Evolutionary conservation across 2,329 filamentous ascomycete genomes (phyloP).

Genomic region (Cercospora beticola): DNA sequence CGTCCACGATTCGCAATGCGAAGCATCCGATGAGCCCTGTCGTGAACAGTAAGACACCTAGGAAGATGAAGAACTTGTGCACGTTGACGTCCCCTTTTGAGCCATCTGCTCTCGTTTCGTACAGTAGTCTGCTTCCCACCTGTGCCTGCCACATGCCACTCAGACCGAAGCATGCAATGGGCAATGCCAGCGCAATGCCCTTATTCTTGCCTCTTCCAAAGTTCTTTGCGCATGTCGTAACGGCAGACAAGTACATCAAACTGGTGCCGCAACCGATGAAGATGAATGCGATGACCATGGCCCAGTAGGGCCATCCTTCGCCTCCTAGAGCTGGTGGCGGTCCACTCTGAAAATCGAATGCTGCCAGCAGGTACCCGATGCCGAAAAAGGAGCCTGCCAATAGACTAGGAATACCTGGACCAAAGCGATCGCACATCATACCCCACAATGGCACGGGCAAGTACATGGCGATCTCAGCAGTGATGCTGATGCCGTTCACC

Average conservation of each 20-base stretch:
- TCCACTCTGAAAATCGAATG: conserved; percentile 68
- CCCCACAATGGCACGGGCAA: conserved; percentile 87
- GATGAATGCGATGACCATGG: conserved; percentile 85
- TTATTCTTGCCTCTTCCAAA: conserved; percentile 87
- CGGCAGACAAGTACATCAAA: conserved; percentile 82
- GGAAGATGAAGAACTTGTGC: conserved; percentile 83
- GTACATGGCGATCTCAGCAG: conserved; percentile 85
- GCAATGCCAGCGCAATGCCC: conserved; percentile 82
- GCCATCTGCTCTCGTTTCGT: conserved; percentile 65
- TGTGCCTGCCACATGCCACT: conserved; percentile 97
- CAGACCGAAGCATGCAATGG: conserved; percentile 88
- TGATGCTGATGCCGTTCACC: conserved; percentile 86
- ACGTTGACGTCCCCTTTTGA: conserved; percentile 64
- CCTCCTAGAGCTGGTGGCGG: conserved; percentile 53
- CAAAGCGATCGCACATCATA: conserved; percentile 86
- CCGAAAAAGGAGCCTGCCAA: conserved; percentile 74
- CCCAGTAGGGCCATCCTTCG: conserved; percentile 67
- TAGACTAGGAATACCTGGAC: conserved; percentile 73
- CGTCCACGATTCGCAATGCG: conserved; percentile 74
- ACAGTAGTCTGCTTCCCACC: conserved; percentile 74
- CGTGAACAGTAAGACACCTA: conserved; percentile 67
- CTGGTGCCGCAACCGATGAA: conserved; percentile 80
- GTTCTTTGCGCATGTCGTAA: conserved; percentile 98
- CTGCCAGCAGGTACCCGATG: conserved; percentile 78
- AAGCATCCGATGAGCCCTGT: conserved; percentile 74